A percentile compares a stretch with the other conserved stretches of the same genome.
Evolutionary conservation across 441 rosid species (phyloP).

Genomic region (Adansonia grandidieri): DNA sequence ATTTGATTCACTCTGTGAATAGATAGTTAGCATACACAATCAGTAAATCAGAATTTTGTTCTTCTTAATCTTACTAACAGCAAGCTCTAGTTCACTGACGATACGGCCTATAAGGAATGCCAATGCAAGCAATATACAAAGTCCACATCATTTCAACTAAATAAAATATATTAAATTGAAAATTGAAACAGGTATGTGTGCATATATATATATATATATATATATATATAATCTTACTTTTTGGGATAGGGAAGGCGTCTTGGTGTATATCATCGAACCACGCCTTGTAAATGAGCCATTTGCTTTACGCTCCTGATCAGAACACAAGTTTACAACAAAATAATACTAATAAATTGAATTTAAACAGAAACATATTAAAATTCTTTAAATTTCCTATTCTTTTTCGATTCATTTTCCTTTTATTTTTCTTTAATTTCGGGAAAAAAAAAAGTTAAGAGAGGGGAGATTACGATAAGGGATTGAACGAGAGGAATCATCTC

Average conservation of each 20-base stretch:
- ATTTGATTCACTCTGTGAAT: neutral
- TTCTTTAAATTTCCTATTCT: no score
- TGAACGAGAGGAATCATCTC: conserved; percentile 89
- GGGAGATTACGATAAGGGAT: conserved; percentile 66
- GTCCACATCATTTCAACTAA: neutral
- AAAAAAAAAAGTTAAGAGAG: neutral
- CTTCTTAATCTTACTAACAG: neutral
- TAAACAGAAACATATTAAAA: neutral
- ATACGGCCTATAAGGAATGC: no score
- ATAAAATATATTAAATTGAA: neutral
- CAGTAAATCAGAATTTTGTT: neutral
- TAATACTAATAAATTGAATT: conserved; percentile 13
- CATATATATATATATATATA: no score
- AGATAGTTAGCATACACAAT: neutral
- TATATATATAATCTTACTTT: conserved; percentile 45
- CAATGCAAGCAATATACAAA: neutral
- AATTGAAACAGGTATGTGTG: neutral
- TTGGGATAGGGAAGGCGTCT: conserved; percentile 79
- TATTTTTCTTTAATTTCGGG: conserved; percentile 3
- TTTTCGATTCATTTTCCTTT: neutral
- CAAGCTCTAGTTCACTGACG: no score
- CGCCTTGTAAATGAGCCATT: conserved; percentile 78
- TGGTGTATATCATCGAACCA: conserved; percentile 81
- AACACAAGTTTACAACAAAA: neutral
- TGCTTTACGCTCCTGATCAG: conserved; percentile 64